Evolutionary conservation across 2,329 filamentous ascomycete genomes (phyloP).

Genomic region (Stachybotrys chartarum): DNA sequence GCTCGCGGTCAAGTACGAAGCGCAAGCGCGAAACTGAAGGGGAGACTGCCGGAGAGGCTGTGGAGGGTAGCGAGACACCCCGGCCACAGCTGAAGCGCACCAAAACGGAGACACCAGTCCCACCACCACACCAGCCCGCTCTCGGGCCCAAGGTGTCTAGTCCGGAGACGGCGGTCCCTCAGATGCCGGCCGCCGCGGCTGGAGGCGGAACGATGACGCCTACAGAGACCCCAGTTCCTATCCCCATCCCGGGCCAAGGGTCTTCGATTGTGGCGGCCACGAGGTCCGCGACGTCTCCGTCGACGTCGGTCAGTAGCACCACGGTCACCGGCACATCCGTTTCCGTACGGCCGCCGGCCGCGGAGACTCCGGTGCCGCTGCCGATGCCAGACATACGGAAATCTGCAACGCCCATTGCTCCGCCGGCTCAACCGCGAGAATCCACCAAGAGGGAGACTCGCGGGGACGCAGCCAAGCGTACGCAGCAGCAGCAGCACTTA

Average conservation of each 20-base stretch:
- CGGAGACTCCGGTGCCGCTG: slow-evolving; percentile 29
- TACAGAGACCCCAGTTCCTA: slow-evolving; percentile 35
- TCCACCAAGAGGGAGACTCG: slow-evolving; percentile 37
- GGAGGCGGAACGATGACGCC: slow-evolving; percentile 10
- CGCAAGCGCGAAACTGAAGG: slow-evolving; percentile 35
- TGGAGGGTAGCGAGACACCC: slow-evolving; percentile 18
- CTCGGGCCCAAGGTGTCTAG: slow-evolving; percentile 10
- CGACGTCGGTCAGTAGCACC: slow-evolving; percentile 11
- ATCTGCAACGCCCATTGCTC: slow-evolving; percentile 22
- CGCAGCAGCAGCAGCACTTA: slow-evolving; percentile 21
- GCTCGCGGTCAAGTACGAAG: slow-evolving; percentile 29
- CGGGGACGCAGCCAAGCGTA: slow-evolving; percentile 34
- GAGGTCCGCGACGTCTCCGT: slow-evolving; percentile 23
- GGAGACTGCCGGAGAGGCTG: slow-evolving; percentile 19
- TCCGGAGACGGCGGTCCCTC: too few species aligned
- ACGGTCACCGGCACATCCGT: slow-evolving; percentile 17
- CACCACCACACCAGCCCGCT: slow-evolving; percentile 31
- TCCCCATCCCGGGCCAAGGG: slow-evolving; percentile 24
- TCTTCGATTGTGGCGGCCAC: slow-evolving; percentile 11
- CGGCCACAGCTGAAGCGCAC: slow-evolving; percentile 40
- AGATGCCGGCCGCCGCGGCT: slow-evolving; percentile 9
- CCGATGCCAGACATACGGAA: slow-evolving; percentile 24
- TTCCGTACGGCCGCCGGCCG: slow-evolving; percentile 21
- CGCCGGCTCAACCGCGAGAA: slow-evolving; percentile 21
- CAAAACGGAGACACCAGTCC: slow-evolving; percentile 52